Conservation (phyloP, 208 protist species). For the Acanthamoeba royreba region DNA sequence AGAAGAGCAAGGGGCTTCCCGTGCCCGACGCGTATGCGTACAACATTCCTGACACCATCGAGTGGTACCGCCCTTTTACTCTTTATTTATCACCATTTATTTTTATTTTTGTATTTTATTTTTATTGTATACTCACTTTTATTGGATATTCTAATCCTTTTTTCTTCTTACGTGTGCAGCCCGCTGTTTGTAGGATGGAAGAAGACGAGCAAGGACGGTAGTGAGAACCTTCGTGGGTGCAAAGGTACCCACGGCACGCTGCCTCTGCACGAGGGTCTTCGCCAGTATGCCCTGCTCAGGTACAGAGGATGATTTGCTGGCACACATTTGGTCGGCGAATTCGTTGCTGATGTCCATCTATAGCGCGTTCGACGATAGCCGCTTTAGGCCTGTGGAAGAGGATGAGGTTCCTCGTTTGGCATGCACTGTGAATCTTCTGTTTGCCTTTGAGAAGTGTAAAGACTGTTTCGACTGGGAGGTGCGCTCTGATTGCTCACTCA, state of each 20-base stretch:
- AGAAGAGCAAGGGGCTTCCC: neutral
- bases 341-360: neutral
- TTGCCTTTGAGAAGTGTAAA: neutral
- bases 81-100: neutral
- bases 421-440: neutral
- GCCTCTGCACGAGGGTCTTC: neutral
- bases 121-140: neutral
- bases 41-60: neutral
- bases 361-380: neutral
- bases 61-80: neutral
- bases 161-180: neutral
- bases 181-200: slow-evolving; percentile 10
- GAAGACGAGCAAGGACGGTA: neutral
- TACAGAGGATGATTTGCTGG: neutral
- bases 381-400: neutral
- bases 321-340: neutral
- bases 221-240: neutral
- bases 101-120: neutral
- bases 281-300: neutral
- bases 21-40: neutral
- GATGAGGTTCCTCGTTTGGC: neutral
- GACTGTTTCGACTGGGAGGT: slow-evolving; percentile 24
- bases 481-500: neutral
- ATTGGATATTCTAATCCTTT: neutral
- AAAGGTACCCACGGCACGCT: slow-evolving; percentile 7